These are phyloP conservation scores for Rhinocladiella similis DNA, from an alignment of 2,329 filamentous ascomycete species.

Conservation along the genomic window DNA sequence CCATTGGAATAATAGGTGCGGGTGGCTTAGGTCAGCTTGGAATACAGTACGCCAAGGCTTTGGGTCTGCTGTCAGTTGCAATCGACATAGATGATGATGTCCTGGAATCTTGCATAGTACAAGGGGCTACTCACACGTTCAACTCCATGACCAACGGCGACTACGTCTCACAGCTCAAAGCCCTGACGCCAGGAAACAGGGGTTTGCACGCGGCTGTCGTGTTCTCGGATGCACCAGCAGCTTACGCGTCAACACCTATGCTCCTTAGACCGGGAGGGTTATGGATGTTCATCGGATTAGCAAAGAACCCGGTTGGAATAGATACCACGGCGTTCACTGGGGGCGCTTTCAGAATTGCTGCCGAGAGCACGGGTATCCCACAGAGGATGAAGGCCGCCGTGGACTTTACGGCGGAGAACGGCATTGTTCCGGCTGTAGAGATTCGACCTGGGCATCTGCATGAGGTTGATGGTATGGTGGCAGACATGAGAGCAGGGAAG, in stretches of 20 bases:
- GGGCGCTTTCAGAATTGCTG: neutral
- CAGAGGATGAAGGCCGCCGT: neutral
- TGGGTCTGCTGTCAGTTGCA: slow-evolving; percentile 6
- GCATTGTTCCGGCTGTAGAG: neutral
- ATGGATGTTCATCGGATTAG: neutral
- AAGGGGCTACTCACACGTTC: slow-evolving; percentile 37
- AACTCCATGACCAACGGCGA: neutral
- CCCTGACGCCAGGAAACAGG: neutral
- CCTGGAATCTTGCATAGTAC: slow-evolving; percentile 39
- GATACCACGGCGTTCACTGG: neutral
- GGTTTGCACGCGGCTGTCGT: slow-evolving; percentile 3
- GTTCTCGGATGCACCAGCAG: neutral
- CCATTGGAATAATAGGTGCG: slow-evolving; percentile 23
- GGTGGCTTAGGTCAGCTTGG: slow-evolving; percentile 30
- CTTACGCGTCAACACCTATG: neutral
- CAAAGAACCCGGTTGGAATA: neutral
- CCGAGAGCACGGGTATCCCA: neutral
- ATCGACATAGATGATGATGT: slow-evolving; percentile 38
- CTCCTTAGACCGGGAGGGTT: neutral
- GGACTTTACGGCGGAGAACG: neutral
- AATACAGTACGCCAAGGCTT: slow-evolving; percentile 29
- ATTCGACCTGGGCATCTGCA: neutral
- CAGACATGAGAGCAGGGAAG: neutral
- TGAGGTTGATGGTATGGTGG: neutral
- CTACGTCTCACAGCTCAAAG: neutral